Base-by-base conservation (phyloP, 306 rosid species). In the Coriaria nepalensis region DNA sequence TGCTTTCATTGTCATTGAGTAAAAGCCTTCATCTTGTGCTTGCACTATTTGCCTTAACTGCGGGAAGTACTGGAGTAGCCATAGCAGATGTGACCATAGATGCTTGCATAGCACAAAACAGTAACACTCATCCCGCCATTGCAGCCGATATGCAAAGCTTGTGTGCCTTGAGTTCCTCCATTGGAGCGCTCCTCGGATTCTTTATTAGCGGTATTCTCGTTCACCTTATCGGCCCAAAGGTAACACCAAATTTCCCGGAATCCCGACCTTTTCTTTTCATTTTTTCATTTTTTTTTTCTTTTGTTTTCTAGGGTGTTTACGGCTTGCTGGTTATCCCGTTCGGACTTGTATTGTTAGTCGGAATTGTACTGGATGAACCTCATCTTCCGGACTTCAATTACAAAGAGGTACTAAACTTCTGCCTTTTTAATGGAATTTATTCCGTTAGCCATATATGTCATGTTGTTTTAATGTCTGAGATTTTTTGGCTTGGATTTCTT, bases 61-160 rank as follows among this genome's bases (percentile, higher is more conserved):
- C 70, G 6, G 87, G 78, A 45, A 90, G 95, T 67, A 84, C 87
- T 33, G 93, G 92, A 41, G 90, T 59, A 54, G 95, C 96, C 40
- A 59, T 80, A 64, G 95, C 97, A 29, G 97, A 90, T 45, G 97
- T 90, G 52, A 90, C 97, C 37, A 90, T 90, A 54, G 97, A 84
- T 65, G 97, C 97, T 10, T 90, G 97, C 53, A 92, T 81, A 53
- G 97, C 97, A 40, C 97, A 84, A 62, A 84, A 84, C 72, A 90
- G 97, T 47, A 84, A 69, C 33, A 64, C 60, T 35, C 87, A 79
- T 65, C 87, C 86, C 10, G 67, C 71, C 15, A 81, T 84, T 43
- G 97, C 97, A 10, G 56, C 97, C 45, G 94, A 90, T 65, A 69
- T 90, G 87, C 97, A 90, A 69, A 90, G 97, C 74, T 74, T 90